Conservation (phyloP, 371 early-diverging fungal species). For the Mortierella sp. region DNA sequence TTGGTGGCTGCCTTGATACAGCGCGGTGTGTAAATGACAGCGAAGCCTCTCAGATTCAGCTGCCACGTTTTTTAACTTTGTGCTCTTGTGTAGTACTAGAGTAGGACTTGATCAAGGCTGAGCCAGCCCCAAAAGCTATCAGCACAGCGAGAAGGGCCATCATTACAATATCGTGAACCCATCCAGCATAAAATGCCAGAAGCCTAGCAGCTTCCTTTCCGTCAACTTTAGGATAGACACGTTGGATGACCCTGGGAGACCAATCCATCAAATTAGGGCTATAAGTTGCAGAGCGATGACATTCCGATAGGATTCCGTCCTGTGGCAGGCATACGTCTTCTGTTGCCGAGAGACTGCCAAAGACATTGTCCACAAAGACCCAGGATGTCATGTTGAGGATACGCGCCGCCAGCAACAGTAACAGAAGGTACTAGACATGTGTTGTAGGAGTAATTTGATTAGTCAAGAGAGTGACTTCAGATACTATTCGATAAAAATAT, state of each 20-base stretch:
- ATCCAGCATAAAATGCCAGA: conserved; percentile 13
- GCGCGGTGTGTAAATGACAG: too few relatives aligned
- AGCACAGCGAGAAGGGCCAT: conserved; percentile 12
- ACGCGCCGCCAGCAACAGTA: conserved; percentile 17
- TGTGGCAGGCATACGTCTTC: background rate
- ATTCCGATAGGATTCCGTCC: background rate
- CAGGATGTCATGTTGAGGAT: conserved; percentile 18
- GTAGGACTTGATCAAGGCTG: background rate
- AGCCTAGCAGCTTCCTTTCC: background rate
- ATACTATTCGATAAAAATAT: background rate
- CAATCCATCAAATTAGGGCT: conserved; percentile 24
- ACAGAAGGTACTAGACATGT: conserved; percentile 2
- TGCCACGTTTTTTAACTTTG: conserved; percentile 9
- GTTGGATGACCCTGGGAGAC: conserved; percentile 16
- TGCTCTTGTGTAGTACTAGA: conserved; percentile 2
- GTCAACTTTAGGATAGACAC: conserved; percentile 7
- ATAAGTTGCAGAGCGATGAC: background rate
- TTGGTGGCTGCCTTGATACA: too few relatives aligned
- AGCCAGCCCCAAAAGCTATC: conserved; percentile 32
- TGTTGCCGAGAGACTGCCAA: background rate
- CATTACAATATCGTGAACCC: conserved; percentile 29
- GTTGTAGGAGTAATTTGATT: background rate
- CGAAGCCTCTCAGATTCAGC: background rate
- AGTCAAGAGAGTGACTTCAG: background rate
- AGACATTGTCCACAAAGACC: conserved; percentile 5